These are phyloP conservation scores for Solanum pinnatisectum DNA, from an alignment of 257 asterid species.

Conservation along the genomic window DNA sequence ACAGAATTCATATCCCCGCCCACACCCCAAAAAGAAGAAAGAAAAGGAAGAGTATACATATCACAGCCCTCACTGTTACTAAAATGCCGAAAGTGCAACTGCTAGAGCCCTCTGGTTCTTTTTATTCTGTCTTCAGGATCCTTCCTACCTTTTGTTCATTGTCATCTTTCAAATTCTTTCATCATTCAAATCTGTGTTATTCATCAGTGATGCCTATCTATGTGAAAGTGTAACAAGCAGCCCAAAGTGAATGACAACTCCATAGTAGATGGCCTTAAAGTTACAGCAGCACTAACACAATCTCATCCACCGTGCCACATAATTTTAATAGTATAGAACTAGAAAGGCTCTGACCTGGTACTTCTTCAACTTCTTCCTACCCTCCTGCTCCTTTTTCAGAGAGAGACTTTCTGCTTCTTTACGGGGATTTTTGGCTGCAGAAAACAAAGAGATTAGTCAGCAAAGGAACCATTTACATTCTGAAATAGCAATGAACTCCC, in stretches of 20 bases:
- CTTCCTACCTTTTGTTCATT: background rate
- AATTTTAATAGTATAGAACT: background rate
- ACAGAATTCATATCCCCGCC: background rate
- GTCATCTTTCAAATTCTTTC: background rate
- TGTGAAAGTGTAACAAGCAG: background rate
- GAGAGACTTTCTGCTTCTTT: constrained; percentile 50
- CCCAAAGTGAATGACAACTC: background rate
- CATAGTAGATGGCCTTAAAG: background rate
- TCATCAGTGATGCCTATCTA: background rate
- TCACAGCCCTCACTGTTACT: background rate
- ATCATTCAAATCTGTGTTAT: background rate
- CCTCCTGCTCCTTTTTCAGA: constrained; percentile 55
- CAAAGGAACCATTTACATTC: background rate
- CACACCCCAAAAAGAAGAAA: background rate
- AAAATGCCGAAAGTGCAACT: background rate
- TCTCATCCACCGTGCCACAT: background rate
- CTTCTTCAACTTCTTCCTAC: constrained; percentile 49
- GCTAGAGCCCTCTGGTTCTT: background rate
- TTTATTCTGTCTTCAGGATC: background rate
- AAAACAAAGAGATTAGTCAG: constrained; percentile 5
- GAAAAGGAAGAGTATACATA: background rate
- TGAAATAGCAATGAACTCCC: background rate
- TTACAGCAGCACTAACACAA: background rate
- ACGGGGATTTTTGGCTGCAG: constrained; percentile 31
- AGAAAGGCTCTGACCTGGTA: constrained; percentile 52